phyloP scores from a whole-genome alignment of 148 eudicot genomes.

The Vaccinium corymbosum region DNA sequence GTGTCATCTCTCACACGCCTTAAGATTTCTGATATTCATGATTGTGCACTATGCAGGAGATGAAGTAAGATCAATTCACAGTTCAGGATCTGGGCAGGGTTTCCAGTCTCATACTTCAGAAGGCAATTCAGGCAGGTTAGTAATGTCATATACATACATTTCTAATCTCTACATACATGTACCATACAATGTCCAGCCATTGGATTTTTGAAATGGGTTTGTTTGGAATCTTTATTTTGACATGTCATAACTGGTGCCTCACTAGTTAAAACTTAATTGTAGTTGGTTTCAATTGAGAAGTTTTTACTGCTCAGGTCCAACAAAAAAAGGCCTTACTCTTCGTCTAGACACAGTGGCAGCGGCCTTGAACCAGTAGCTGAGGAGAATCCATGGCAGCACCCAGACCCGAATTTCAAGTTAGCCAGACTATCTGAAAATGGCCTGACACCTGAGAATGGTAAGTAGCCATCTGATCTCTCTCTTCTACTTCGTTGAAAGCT shows the following conservation, averaged over 20 bases:
- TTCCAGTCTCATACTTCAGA: constrained; percentile 46
- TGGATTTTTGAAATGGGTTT: not conserved
- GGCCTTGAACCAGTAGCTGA: constrained; percentile 73
- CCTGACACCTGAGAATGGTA: constrained; percentile 65
- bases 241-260: not conserved
- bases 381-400: constrained; percentile 47
- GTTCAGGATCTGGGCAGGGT: constrained; percentile 56
- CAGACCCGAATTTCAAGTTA: constrained; percentile 47
- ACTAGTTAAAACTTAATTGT: not conserved
- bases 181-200: not conserved
- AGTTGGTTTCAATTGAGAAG: constrained; percentile 9
- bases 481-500: not conserved
- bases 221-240: not conserved
- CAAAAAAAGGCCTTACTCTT: constrained; percentile 64
- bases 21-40: not conserved
- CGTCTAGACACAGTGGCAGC: constrained; percentile 43
- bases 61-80: constrained; percentile 47
- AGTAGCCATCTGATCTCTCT: constrained; percentile 6
- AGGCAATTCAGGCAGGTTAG: constrained; percentile 65
- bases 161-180: too few species aligned
- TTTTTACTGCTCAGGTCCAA: constrained; percentile 35
- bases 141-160: not conserved
- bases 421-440: constrained; percentile 38
- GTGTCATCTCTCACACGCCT: not conserved
- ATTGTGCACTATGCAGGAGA: constrained; percentile 33